These are phyloP conservation scores for Cutaneotrichosporon arboriforme DNA, from an alignment of 1,284 basidiomycete genomes.

Conservation along the genomic window DNA sequence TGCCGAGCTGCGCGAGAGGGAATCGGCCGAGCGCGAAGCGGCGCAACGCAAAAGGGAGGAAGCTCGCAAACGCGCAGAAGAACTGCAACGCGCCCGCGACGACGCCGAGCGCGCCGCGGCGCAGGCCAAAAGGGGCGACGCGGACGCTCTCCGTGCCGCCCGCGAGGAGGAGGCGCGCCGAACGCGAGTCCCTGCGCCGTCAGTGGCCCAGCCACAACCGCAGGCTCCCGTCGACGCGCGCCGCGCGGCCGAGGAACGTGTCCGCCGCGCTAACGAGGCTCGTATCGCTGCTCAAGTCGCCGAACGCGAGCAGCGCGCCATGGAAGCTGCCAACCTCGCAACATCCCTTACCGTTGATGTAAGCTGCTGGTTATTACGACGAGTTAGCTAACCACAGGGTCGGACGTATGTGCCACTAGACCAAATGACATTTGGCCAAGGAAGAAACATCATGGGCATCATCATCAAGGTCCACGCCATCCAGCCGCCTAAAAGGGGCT, in stretches of 20 bases:
- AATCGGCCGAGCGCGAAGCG: too few relatives aligned
- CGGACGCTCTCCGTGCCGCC: too few relatives aligned
- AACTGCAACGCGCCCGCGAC: too few relatives aligned
- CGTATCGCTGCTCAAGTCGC: neutral
- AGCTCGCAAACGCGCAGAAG: too few relatives aligned
- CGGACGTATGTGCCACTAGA: conserved; percentile 9
- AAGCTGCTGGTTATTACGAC: neutral
- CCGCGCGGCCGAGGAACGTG: neutral
- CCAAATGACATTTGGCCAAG: neutral
- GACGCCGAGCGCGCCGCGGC: too few relatives aligned
- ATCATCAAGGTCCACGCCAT: conserved; percentile 7
- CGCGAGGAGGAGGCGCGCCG: too few relatives aligned
- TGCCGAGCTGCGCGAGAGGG: neutral
- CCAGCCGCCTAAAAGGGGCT: neutral
- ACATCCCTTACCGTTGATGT: neutral
- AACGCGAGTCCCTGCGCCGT: neutral
- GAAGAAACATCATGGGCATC: conserved; percentile 14
- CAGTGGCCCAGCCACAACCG: neutral
- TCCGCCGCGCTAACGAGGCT: neutral
- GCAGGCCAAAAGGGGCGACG: too few relatives aligned
- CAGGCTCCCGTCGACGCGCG: neutral
- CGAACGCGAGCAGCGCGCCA: neutral
- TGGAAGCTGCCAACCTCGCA: neutral
- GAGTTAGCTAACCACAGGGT: neutral
- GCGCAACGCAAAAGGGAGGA: too few relatives aligned